Evolutionary conservation across 2,329 filamentous ascomycete species (phyloP).

Genomic region (Metarhizium guizhouense): DNA sequence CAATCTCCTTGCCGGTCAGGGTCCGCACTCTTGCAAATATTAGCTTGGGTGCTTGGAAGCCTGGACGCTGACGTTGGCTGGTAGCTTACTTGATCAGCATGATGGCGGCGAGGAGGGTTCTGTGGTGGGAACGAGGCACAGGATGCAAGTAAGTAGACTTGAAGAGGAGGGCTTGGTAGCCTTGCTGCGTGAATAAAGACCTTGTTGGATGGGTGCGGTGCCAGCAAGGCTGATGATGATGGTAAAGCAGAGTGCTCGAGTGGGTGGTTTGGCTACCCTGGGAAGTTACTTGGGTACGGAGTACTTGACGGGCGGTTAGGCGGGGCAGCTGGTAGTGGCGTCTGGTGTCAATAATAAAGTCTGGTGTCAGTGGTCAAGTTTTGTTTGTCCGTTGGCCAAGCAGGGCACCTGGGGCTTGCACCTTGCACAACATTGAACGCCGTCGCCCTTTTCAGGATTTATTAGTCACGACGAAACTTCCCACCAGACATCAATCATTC

Average conservation of each 20-base stretch:
- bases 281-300: neutral
- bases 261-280: neutral
- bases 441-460: too few relatives aligned
- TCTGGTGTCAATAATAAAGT: too few relatives aligned
- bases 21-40: slow-evolving; percentile 69
- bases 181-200: neutral
- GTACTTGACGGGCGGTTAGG: too few relatives aligned
- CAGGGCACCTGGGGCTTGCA: too few relatives aligned
- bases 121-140: too few relatives aligned
- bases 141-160: neutral
- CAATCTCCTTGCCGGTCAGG: slow-evolving; percentile 96
- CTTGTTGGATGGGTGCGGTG: neutral
- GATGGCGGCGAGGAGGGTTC: slow-evolving; percentile 5
- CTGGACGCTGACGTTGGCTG: neutral
- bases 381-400: too few relatives aligned
- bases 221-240: slow-evolving; percentile 6
- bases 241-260: slow-evolving; percentile 6
- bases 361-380: too few relatives aligned
- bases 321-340: too few relatives aligned
- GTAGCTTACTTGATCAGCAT: slow-evolving; percentile 44
- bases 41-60: neutral
- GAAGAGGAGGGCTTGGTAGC: neutral
- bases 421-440: too few relatives aligned
- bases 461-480: too few relatives aligned
- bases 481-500: too few relatives aligned